Evolutionary conservation across 805 yeast species (phyloP).

Genomic region (Candida corydali): DNA sequence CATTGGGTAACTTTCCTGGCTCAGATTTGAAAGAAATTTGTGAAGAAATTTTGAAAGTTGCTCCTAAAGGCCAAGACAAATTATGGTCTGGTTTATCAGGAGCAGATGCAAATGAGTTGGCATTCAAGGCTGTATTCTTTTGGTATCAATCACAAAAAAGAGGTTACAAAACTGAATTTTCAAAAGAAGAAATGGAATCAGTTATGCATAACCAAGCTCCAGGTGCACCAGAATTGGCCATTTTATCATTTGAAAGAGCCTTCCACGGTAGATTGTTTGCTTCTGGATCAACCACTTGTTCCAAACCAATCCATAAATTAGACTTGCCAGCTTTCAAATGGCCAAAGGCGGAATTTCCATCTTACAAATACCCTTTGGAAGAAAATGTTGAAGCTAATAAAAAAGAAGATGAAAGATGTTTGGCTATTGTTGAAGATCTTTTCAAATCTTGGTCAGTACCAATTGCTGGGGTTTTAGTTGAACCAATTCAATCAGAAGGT

Average conservation of each 20-base stretch:
- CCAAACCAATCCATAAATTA: slow-evolving; percentile 92
- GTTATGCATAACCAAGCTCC: slow-evolving; percentile 83
- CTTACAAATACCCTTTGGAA: slow-evolving; percentile 79
- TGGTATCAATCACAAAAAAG: slow-evolving; percentile 69
- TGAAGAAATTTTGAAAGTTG: slow-evolving; percentile 50
- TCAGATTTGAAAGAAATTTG: slow-evolving; percentile 58
- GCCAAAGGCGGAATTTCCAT: slow-evolving; percentile 95
- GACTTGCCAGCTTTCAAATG: slow-evolving; percentile 91
- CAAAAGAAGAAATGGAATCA: slow-evolving; percentile 63
- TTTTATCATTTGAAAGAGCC: slow-evolving; percentile 79
- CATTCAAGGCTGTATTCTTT: slow-evolving; percentile 85
- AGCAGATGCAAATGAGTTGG: slow-evolving; percentile 85
- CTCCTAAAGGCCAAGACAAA: slow-evolving; percentile 72
- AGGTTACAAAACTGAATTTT: slow-evolving; percentile 56
- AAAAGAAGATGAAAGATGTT: slow-evolving; percentile 77
- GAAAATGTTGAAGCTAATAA: slow-evolving; percentile 58
- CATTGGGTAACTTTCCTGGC: slow-evolving; percentile 78
- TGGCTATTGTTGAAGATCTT: slow-evolving; percentile 68
- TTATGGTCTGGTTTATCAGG: slow-evolving; percentile 83
- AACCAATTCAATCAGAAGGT: slow-evolving; percentile 90
- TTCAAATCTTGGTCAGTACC: slow-evolving; percentile 67
- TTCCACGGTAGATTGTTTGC: slow-evolving; percentile 97
- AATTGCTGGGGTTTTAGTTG: slow-evolving; percentile 84
- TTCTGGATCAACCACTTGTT: slow-evolving; percentile 83
- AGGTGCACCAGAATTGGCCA: slow-evolving; percentile 83